Base-by-base conservation (phyloP, 2,329 filamentous ascomycete genomes). In the Cladosporium colombiae region DNA sequence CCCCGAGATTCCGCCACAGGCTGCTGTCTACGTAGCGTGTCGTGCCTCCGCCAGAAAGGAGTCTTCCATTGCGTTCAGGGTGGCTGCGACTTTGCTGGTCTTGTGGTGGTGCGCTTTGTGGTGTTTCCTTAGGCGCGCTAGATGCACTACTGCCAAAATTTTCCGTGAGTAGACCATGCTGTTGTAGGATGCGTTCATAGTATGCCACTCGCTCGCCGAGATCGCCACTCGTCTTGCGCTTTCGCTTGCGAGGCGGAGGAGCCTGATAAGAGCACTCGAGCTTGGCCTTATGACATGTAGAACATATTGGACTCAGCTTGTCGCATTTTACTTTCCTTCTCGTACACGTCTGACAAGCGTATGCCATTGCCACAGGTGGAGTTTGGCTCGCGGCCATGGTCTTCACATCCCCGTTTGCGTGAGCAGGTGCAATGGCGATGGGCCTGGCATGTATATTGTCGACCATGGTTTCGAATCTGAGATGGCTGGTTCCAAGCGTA, bases 11-110 rank as follows among this genome's bases (percentile, higher is more conserved):
- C n/a, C 70, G 70, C 73, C 74, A 76, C 18, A 75, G 69, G 25
- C 70, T 70, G 37, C 67, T 80, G 67, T 81, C 77, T 57, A 82
- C 76, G 62, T 81, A 83, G 57, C 81, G 72, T 8, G 80, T 78
- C 65, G 77, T 80, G 52, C 79, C 79, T 11, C 67, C 52, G 16
- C 70, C 71, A 60, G 70, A 67, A 7, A 75, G 53, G 18, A 76
- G 68, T 56, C 69, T 75, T 16, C 74, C 74, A 21, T 46, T 37
- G n/a, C 25, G 25, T 13, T 57, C 44, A 14, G 62, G 35, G 10
- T 64, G n/a, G 5, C 49, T 27, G 6, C 29, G 29, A 23, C 29
- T 23, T 14, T 25, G 37, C 18, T n/a, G 18, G 7, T 27, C 11
- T 18, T 31, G 37, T 8, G 13, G 23, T 16, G 37, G 33, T 33